Percentiles rank a stretch among this genome's conserved stretches.
phyloP scores from a whole-genome alignment of 306 rosid genomes.

The Sicyos edulis region DNA sequence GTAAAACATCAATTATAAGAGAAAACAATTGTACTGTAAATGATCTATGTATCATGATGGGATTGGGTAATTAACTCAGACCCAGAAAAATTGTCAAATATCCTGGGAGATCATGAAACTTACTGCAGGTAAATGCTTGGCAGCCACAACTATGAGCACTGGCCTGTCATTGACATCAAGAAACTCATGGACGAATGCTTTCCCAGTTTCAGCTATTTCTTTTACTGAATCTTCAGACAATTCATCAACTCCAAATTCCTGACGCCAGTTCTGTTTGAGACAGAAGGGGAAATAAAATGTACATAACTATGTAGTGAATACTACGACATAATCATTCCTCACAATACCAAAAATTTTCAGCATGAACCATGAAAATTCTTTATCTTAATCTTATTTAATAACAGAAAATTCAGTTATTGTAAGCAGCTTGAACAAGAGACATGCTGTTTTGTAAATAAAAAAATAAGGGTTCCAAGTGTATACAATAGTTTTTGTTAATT shows the following conservation, averaged over 20 bases:
- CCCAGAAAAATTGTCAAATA: neutral
- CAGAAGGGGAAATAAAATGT: constrained; percentile 23
- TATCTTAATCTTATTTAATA: neutral
- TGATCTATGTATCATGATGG: neutral
- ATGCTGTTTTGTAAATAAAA: neutral
- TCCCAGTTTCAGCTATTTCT: constrained; percentile 65
- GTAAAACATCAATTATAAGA: neutral
- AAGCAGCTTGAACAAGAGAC: neutral
- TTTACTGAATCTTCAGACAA: constrained; percentile 61
- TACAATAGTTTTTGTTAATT: constrained; percentile 81
- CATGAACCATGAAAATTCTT: neutral
- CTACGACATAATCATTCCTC: neutral
- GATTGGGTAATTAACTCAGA: neutral
- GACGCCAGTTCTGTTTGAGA: constrained; percentile 84
- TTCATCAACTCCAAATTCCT: constrained; percentile 65
- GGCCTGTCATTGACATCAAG: constrained; percentile 70
- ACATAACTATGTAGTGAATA: neutral
- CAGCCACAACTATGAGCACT: constrained; percentile 65
- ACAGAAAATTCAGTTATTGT: neutral
- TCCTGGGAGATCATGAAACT: constrained; percentile 25
- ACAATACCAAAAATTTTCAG: neutral
- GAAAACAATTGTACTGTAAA: neutral
- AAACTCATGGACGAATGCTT: constrained; percentile 64
- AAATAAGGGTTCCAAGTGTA: neutral
- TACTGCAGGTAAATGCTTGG: constrained; percentile 76